Conservation (phyloP, 164 flowering plant genomes). For the Amborella trichopoda region DNA sequence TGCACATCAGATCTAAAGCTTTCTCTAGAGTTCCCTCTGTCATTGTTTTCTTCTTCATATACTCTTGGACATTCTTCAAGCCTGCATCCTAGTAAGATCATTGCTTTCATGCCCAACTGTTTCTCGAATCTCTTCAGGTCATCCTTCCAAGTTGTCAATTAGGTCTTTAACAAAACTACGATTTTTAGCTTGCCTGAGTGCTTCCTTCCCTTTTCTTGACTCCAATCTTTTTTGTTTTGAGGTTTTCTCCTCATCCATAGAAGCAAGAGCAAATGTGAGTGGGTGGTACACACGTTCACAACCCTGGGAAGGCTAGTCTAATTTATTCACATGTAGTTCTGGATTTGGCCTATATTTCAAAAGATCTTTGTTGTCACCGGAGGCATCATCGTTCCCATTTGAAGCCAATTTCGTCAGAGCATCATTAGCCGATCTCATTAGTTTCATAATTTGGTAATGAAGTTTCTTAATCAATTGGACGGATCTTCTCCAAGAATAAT, state of each 20-base stretch:
- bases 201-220: conserved; percentile 41
- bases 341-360: conserved; percentile 68
- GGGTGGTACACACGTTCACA: conserved; percentile 44
- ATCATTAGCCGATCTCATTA: conserved; percentile 21
- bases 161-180: conserved; percentile 45
- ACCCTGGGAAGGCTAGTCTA: conserved; percentile 29
- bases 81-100: conserved; percentile 37
- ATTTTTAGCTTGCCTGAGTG: conserved; percentile 32
- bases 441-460: conserved; percentile 79
- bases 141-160: conserved; percentile 60
- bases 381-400: conserved; percentile 23
- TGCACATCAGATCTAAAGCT: too few species aligned
- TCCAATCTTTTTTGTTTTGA: conserved; percentile 57
- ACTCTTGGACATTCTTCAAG: conserved; percentile 41
- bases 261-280: conserved; percentile 67
- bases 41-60: conserved; percentile 92
- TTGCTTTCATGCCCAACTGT: conserved; percentile 46
- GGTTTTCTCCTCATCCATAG: conserved; percentile 65
- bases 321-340: conserved; percentile 53
- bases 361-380: conserved; percentile 39
- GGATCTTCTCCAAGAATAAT: conserved; percentile 82
- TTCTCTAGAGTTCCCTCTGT: too few species aligned
- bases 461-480: conserved; percentile 57
- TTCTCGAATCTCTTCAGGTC: conserved; percentile 84
- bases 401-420: conserved; percentile 14